Percentiles rank a stretch among this genome's conserved stretches.
These are phyloP conservation scores for Neoscytalidium dimidiatum DNA, from an alignment of 2,329 filamentous ascomycete genomes.

Conservation along the genomic window DNA sequence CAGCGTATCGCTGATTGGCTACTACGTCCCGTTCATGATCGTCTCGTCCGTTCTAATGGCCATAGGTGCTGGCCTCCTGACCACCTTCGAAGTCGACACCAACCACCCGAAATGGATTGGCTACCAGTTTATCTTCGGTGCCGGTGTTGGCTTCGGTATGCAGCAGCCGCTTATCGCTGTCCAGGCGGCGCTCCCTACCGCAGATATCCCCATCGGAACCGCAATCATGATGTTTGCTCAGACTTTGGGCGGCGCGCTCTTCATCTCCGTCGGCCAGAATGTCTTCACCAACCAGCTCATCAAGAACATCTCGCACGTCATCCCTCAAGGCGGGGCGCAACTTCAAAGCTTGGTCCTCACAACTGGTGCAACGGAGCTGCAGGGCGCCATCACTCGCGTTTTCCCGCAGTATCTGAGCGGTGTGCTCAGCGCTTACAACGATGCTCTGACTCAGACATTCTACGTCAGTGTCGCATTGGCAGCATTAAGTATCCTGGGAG, in stretches of 20 bases:
- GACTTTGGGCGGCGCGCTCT: slow-evolving; percentile 50
- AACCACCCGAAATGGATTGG: slow-evolving; percentile 40
- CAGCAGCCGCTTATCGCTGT: slow-evolving; percentile 50
- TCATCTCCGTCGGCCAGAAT: slow-evolving; percentile 53
- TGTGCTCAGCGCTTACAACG: slow-evolving; percentile 67
- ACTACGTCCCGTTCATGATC: slow-evolving; percentile 54
- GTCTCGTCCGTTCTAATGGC: slow-evolving; percentile 44
- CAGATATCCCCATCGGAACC: slow-evolving; percentile 50
- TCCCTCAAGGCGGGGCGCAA: slow-evolving; percentile 29
- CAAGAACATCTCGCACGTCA: slow-evolving; percentile 46
- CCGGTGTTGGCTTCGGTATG: slow-evolving; percentile 51
- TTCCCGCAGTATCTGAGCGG: slow-evolving; percentile 47
- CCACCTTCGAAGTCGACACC: slow-evolving; percentile 44
- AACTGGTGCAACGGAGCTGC: slow-evolving; percentile 62
- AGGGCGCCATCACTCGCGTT: slow-evolving; percentile 48
- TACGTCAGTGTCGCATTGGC: slow-evolving; percentile 60
- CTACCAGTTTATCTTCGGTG: slow-evolving; percentile 42
- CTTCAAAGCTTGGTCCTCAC: slow-evolving; percentile 38
- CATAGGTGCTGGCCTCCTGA: slow-evolving; percentile 49
- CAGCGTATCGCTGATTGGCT: slow-evolving; percentile 44
- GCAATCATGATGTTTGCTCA: slow-evolving; percentile 52
- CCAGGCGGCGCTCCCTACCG: slow-evolving; percentile 45
- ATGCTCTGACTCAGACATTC: slow-evolving; percentile 60
- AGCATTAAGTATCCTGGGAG: slow-evolving; percentile 56
- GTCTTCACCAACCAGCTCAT: slow-evolving; percentile 53